phyloP scores from a whole-genome alignment of 306 rosid genomes.

The Rosa persica region DNA sequence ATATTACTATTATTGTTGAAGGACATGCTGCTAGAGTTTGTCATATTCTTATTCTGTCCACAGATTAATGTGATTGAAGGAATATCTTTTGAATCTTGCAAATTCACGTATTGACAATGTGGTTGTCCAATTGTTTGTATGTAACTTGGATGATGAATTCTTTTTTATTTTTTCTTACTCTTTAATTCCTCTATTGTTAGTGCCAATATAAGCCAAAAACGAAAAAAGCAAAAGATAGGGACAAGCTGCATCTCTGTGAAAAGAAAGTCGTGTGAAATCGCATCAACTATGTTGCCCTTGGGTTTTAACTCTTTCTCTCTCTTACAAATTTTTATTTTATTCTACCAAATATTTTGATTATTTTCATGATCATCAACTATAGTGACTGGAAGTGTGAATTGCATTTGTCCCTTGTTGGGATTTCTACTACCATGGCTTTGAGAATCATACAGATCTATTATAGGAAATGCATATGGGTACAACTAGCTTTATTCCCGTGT shows the following conservation, averaged over 20 bases:
- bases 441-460: not conserved
- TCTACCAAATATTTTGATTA: too few relatives aligned
- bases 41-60: not conserved
- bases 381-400: not conserved
- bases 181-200: not conserved
- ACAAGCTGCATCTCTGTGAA: not conserved
- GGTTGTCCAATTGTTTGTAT: not conserved
- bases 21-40: not conserved
- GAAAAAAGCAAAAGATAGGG: not conserved
- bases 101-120: not conserved
- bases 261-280: too few relatives aligned
- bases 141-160: not conserved
- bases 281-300: not conserved
- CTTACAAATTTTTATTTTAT: too few relatives aligned
- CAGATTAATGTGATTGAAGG: not conserved
- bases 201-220: not conserved
- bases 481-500: not conserved
- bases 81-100: not conserved
- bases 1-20: not conserved
- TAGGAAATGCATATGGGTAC: not conserved
- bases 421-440: not conserved
- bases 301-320: not conserved
- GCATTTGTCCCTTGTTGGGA: not conserved
- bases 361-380: not conserved
- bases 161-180: not conserved